Base-by-base conservation (phyloP, 371 early-diverging fungal genomes). In the Mucor sp. region DNA sequence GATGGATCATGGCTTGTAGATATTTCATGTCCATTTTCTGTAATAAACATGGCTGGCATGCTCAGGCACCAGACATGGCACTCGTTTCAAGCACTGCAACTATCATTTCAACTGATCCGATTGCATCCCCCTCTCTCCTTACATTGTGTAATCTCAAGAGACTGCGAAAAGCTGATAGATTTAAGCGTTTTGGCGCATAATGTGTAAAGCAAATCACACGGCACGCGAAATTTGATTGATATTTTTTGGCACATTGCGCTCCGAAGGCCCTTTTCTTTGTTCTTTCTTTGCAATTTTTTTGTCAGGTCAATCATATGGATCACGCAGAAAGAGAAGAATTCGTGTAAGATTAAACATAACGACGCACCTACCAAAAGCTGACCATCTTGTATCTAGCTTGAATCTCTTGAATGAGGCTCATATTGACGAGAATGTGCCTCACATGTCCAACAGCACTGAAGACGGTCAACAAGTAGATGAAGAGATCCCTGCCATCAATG, bases 401-500 rank as follows among this genome's bases (percentile, higher is more conserved):
- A 60, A 58, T 7, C 48, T 32, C 23, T 33, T 58, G 21, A 47
- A 65, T 35, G 44, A 33, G 32, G 11, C 44, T 12, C 28, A 44
- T 7, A 59, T 60, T 37, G 60, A 44, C 9, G 65, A 58, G 1
- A 39, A 65, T 27, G 65, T 59, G 11, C 25, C 17, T 23, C 48
- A 65, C 12, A 19, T 59, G 1, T 47, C 48, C 1, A n/a, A 37
- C 2, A 35, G 3, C 6, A 60, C 27, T 14, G n/a, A 15, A 4
- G 66, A 39, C 28, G 53, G 60, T 2, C 33, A 59, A 53, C 66
- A 66, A 60, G 15, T 28, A 1, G 66, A 66, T 53, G 55, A 70
- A 66, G 63, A 66, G 23, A 62, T 50, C 3, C 21, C 28, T 8
- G 27, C 28, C 8, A 77, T 76, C 9, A 28, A 33, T 2, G 70